These are phyloP conservation scores for Sisymbrium irio DNA, from an alignment of 345 rosid species.

Conservation along the genomic window DNA sequence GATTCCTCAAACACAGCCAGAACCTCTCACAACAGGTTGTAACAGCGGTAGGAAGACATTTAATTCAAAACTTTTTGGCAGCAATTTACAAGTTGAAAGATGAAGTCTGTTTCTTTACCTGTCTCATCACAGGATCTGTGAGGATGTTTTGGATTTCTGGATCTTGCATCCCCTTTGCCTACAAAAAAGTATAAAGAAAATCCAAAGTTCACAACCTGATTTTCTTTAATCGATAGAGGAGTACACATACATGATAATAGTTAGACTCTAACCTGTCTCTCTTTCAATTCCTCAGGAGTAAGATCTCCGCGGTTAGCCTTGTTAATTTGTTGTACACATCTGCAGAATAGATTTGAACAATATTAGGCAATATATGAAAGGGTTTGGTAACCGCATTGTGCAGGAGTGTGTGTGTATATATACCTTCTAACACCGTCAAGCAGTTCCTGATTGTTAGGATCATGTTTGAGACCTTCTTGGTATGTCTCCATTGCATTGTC, in stretches of 20 bases:
- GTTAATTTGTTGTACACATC: slow-evolving; percentile 72
- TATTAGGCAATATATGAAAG: neutral
- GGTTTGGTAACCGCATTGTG: neutral
- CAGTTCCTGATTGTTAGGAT: slow-evolving; percentile 79
- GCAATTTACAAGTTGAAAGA: neutral
- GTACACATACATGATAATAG: neutral
- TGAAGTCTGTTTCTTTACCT: slow-evolving; percentile 42
- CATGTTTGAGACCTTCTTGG: slow-evolving; percentile 76
- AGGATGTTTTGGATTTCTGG: slow-evolving; percentile 94
- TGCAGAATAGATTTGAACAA: slow-evolving; percentile 29
- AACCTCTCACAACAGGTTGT: neutral
- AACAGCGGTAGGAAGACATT: neutral
- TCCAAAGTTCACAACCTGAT: neutral
- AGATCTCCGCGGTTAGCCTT: slow-evolving; percentile 91
- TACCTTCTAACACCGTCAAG: slow-evolving; percentile 84
- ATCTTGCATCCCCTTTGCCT: slow-evolving; percentile 94
- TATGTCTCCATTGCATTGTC: slow-evolving; percentile 85
- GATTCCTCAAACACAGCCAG: neutral
- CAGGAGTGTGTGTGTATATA: neutral
- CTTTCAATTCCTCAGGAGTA: slow-evolving; percentile 85
- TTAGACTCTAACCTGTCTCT: slow-evolving; percentile 69
- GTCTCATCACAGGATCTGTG: slow-evolving; percentile 95
- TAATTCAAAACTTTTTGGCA: neutral
- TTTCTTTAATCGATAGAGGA: neutral
- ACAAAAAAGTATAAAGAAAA: slow-evolving; percentile 14